Evolutionary conservation across 352 stramenopile genomes (phyloP), one percentile per base, ranked within the genome.

Genomic region (Saprolegnia parasitica): DNA sequence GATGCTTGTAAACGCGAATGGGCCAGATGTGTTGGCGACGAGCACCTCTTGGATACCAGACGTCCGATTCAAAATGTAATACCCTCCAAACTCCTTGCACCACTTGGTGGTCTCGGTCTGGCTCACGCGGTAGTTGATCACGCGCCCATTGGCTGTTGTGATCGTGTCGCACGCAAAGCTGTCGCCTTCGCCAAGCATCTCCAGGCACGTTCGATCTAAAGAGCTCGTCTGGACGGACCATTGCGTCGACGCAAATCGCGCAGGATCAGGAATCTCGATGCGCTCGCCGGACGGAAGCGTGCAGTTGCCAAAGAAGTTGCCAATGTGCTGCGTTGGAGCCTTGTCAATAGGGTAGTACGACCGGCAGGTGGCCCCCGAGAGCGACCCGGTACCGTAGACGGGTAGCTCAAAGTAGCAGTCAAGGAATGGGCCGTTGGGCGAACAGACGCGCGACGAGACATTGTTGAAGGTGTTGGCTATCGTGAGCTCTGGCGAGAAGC

Each of bases 231-330:
- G 58, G 3, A 65, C 42, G 2, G 58, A 65, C 58, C 58, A 65
- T 8, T 57, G 58, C 24, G 58, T 57, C 24, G 58, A 39, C 3
- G 9, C 46, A 21, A 23, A 57, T n/a, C 54, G 54, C 1, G 13
- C 20, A 10, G 2, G 2, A 9, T 57, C n/a, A 8, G 58, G 58
- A 4, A 65, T 20, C 2, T 37, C 11, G n/a, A 65, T 65, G 18
- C 13, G 15, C 13, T 65, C 21, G 58, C 58, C 46, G 18, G 15
- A 15, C 13, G 9, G 35, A 1, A 57, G 24, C 10, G 58, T 65
- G 58, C 58, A 65, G 42, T 65, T 65, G 32, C 58, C 58, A 56
- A 65, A 65, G 42, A 65, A 65, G 42, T 56, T 57, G 8, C 58
- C 42, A 55, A 65, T 9, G 58, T 65, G 58, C 23, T 65, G 58